Evolutionary conservation across 208 protist species (phyloP).

Genomic region (Herpetomonas tarakana): DNA sequence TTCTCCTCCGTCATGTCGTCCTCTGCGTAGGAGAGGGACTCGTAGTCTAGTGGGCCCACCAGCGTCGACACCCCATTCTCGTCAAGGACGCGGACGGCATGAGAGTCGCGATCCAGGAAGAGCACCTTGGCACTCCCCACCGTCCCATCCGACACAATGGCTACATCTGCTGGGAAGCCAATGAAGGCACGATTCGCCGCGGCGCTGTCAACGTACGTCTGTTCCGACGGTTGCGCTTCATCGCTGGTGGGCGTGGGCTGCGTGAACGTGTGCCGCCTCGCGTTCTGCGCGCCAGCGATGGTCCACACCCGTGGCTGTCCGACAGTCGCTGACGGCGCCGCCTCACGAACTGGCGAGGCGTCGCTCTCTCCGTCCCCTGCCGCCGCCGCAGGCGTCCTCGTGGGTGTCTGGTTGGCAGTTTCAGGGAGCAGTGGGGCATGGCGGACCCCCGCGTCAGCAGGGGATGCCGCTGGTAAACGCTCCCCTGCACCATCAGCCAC

Average conservation of each 20-base stretch:
- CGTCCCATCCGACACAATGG: slow-evolving; percentile 35
- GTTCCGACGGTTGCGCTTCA: not conserved
- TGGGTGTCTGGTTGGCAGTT: not conserved
- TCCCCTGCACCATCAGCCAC: no score
- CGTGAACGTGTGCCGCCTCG: not conserved
- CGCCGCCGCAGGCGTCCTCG: not conserved
- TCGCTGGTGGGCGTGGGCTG: not conserved
- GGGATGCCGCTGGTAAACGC: no score
- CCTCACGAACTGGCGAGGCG: slow-evolving; percentile 5
- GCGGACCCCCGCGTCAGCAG: not conserved
- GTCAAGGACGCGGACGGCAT: slow-evolving; percentile 45
- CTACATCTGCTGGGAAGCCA: slow-evolving; percentile 41
- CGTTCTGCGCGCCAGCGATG: not conserved
- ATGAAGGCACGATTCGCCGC: slow-evolving; percentile 27
- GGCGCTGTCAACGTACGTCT: slow-evolving; percentile 28
- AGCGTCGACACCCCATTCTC: slow-evolving; percentile 45
- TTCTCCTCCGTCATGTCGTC: slow-evolving; percentile 1
- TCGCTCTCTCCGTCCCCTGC: no score
- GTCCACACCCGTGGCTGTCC: not conserved
- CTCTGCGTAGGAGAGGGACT: no score
- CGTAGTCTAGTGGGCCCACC: slow-evolving; percentile 41
- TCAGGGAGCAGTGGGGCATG: slow-evolving; percentile 2
- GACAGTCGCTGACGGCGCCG: not conserved
- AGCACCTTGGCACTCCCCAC: slow-evolving; percentile 33
- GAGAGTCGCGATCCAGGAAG: slow-evolving; percentile 39